Evolutionary conservation across 2,329 filamentous ascomycete genomes (phyloP).

Genomic region (Pseudocercospora vitis): DNA sequence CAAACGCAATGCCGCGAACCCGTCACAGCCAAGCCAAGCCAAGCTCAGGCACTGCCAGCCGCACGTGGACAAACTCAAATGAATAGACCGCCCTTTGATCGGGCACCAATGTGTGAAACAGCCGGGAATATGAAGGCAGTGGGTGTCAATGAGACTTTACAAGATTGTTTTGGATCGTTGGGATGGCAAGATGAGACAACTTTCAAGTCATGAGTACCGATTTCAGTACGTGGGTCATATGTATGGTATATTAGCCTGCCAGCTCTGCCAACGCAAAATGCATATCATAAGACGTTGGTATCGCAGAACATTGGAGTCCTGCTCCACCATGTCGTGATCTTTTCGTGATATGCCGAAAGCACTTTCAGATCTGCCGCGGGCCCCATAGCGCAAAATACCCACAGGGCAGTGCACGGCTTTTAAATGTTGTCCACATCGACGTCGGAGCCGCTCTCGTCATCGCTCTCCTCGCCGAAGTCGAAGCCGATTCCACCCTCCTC

Average conservation of each 20-base stretch:
- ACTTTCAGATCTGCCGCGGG: background rate
- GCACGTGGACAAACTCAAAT: conserved; percentile 8
- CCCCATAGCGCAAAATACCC: background rate
- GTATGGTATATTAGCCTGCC: background rate
- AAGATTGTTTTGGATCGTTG: background rate
- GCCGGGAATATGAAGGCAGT: no score
- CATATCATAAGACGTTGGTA: background rate
- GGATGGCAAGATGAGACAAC: background rate
- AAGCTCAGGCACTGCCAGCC: background rate
- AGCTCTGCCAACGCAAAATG: conserved; percentile 2
- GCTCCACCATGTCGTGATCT: conserved; percentile 7
- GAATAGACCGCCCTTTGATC: conserved; percentile 1
- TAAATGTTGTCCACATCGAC: conserved; percentile 93
- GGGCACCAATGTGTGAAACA: no score
- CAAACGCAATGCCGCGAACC: background rate
- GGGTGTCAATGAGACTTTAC: no score
- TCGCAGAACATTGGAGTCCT: background rate
- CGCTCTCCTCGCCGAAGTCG: conserved; percentile 93
- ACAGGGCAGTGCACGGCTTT: conserved; percentile 18
- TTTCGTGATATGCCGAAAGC: background rate
- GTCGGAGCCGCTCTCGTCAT: conserved; percentile 55
- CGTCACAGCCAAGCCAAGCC: background rate
- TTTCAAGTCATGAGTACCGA: background rate
- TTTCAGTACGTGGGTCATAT: background rate
- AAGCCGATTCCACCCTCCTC: conserved; percentile 96